Evolutionary conservation across 805 yeast species (phyloP).

Genomic region (Nakazawaea siamensis): DNA sequence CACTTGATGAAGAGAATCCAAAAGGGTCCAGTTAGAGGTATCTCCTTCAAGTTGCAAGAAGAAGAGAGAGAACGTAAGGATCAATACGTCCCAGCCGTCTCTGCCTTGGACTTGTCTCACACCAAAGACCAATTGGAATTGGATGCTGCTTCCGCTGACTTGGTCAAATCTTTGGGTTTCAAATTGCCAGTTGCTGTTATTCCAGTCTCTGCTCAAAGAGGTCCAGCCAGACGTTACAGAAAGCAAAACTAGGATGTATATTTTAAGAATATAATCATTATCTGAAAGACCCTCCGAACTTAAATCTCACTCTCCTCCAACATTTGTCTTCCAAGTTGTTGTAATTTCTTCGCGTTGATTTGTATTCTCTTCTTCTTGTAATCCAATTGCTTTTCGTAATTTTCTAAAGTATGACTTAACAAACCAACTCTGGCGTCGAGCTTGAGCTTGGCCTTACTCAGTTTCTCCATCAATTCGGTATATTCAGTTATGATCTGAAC

Average conservation of each 20-base stretch:
- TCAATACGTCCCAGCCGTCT: conserved; percentile 99
- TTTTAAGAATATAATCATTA: no score
- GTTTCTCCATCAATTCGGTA: no score
- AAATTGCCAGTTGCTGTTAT: conserved; percentile 79
- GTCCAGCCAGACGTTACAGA: conserved; percentile 81
- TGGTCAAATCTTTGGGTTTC: conserved; percentile 91
- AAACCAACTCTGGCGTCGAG: no score
- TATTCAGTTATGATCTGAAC: no score
- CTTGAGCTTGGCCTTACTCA: no score
- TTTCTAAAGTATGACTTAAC: no score
- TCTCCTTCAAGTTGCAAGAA: conserved; percentile 99
- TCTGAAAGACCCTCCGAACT: no score
- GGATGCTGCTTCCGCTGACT: conserved; percentile 93
- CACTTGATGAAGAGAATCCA: conserved; percentile 99
- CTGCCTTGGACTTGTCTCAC: conserved; percentile 97
- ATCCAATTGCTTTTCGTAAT: no score
- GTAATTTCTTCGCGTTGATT: no score
- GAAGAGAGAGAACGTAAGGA: conserved; percentile 99
- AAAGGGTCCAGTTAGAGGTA: conserved; percentile 99
- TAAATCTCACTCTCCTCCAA: no score
- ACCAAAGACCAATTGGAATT: conserved; percentile 94
- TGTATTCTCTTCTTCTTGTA: no score
- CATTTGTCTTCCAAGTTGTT: no score
- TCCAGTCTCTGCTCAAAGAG: conserved; percentile 84
- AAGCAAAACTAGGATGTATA: conserved; percentile 86